A percentile compares a stretch with the other conserved stretches of the same genome.
phyloP scores from a whole-genome alignment of 345 rosid species.

The Camelina sativa region DNA sequence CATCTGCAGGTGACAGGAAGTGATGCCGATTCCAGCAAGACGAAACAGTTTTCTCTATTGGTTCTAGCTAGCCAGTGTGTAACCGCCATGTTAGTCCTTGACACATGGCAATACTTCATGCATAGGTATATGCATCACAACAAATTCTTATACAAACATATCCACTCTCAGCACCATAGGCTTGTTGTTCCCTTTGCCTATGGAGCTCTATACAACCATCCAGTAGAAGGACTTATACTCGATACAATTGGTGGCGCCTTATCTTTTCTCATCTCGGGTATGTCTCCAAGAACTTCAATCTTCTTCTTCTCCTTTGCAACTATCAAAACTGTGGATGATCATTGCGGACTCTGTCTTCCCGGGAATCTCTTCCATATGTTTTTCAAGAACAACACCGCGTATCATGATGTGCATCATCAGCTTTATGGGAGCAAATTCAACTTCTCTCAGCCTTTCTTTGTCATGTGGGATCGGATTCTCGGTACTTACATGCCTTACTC shows the following conservation, averaged over 20 bases:
- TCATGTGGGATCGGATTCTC: slow-evolving; percentile 67
- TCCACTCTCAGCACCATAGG: slow-evolving; percentile 82
- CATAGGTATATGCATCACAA: slow-evolving; percentile 83
- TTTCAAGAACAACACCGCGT: slow-evolving; percentile 73
- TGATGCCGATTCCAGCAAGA: slow-evolving; percentile 44
- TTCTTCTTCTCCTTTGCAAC: slow-evolving; percentile 88
- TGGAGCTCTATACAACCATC: slow-evolving; percentile 86
- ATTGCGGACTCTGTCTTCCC: slow-evolving; percentile 73
- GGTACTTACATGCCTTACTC: slow-evolving; percentile 75
- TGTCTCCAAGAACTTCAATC: slow-evolving; percentile 83
- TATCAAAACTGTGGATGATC: slow-evolving; percentile 81
- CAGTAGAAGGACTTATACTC: slow-evolving; percentile 72
- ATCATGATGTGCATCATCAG: slow-evolving; percentile 77
- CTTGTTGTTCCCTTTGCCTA: slow-evolving; percentile 79
- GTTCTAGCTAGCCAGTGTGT: slow-evolving; percentile 68
- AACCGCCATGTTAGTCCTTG: slow-evolving; percentile 70
- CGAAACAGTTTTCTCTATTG: slow-evolving; percentile 48
- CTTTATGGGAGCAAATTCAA: slow-evolving; percentile 70
- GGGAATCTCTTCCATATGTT: slow-evolving; percentile 69
- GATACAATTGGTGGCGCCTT: slow-evolving; percentile 85
- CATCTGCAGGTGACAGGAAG: slow-evolving; percentile 66
- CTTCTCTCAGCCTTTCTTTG: slow-evolving; percentile 72
- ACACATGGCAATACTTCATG: slow-evolving; percentile 88
- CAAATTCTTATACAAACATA: slow-evolving; percentile 76
- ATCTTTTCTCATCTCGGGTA: slow-evolving; percentile 78